Conservation (phyloP, 106 monocot species). For the Platanthera zijinensis region DNA sequence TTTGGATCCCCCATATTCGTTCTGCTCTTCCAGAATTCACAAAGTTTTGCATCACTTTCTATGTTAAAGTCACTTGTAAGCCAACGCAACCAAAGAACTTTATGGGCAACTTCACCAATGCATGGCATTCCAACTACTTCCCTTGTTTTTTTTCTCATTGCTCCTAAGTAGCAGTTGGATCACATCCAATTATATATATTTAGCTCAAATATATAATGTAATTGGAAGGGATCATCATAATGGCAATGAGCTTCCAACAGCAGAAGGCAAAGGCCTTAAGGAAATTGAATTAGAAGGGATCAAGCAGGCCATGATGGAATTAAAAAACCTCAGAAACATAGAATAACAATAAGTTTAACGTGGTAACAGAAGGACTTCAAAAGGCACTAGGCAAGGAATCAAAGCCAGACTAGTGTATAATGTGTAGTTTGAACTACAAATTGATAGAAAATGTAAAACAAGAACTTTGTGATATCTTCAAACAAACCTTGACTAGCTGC, state of each 20-base stretch:
- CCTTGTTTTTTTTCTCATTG: too few relatives aligned
- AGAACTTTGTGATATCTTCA: background rate
- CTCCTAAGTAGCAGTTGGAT: too few relatives aligned
- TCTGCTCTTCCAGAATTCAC: too few relatives aligned
- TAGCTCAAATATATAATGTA: too few relatives aligned
- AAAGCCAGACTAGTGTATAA: background rate
- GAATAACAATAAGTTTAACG: constrained; percentile 1
- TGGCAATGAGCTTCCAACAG: background rate
- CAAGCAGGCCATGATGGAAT: background rate
- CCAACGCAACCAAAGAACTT: too few relatives aligned
- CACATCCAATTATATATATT: too few relatives aligned
- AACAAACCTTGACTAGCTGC: constrained; percentile 81
- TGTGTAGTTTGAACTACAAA: background rate
- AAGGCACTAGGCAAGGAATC: background rate
- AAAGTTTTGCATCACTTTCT: too few relatives aligned
- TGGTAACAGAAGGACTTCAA: background rate
- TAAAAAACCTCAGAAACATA: background rate
- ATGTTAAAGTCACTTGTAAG: too few relatives aligned
- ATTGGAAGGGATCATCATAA: background rate
- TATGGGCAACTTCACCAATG: too few relatives aligned
- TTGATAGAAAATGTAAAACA: background rate
- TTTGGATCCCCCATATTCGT: too few relatives aligned
- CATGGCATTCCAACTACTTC: too few relatives aligned
- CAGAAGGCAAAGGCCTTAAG: background rate
- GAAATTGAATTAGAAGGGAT: background rate